These are phyloP conservation scores for Coemansia brasiliensis DNA, from an alignment of 192 early-diverging fungal species.

Conservation along the genomic window DNA sequence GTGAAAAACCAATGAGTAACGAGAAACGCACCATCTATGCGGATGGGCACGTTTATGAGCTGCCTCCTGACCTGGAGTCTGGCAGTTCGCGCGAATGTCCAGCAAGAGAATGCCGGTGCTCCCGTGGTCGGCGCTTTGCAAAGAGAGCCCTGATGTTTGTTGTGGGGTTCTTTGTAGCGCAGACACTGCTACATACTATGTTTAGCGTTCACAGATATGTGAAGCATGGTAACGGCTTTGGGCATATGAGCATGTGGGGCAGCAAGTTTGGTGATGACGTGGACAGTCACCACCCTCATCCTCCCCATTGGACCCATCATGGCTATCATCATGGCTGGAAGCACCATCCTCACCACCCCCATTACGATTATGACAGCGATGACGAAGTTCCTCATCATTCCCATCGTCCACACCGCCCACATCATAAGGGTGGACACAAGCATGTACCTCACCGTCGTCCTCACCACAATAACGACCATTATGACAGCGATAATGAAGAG, in stretches of 20 bases:
- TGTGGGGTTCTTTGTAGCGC: background rate
- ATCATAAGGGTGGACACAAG: background rate
- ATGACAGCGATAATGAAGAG: background rate
- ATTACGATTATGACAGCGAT: slow-evolving; percentile 2
- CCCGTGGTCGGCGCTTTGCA: background rate
- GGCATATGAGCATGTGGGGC: too few relatives aligned
- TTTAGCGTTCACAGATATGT: background rate
- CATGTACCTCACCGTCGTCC: slow-evolving; percentile 10
- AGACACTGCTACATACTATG: background rate
- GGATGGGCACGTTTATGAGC: slow-evolving; percentile 19
- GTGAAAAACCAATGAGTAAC: slow-evolving; percentile 28
- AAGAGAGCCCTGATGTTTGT: background rate
- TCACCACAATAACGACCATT: slow-evolving; percentile 1
- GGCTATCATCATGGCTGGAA: slow-evolving; percentile 1
- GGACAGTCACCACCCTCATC: background rate
- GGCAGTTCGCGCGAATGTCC: slow-evolving; percentile 17
- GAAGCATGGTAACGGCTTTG: too few relatives aligned
- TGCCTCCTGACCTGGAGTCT: slow-evolving; percentile 33
- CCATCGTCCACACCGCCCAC: slow-evolving; percentile 4
- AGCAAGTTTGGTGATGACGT: too few relatives aligned
- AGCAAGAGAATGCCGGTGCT: slow-evolving; percentile 11
- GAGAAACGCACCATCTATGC: slow-evolving; percentile 38
- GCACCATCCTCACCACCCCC: background rate
- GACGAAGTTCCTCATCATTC: background rate
- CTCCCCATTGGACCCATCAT: background rate